Base-by-base conservation (phyloP, 306 rosid species). In the Abrus pulchellus region DNA sequence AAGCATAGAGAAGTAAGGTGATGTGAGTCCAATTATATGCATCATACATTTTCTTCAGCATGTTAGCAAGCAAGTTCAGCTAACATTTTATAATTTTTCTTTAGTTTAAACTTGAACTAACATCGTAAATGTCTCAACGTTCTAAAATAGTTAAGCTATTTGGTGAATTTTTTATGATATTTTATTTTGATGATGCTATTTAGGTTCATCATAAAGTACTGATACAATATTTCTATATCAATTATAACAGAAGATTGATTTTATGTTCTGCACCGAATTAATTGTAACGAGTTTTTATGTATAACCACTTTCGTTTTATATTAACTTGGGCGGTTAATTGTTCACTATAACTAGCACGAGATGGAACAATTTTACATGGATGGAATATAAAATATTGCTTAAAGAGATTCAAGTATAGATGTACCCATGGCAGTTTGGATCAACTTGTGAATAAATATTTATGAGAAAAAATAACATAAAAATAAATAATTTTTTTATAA, bases 161-260 rank as follows among this genome's bases (percentile, higher is more conserved):
- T 49, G 14, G 29, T 44, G n/a, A 38, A 34, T 62, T 27, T 62
- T 27, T 79, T 55, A 72, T 56, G 38, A 34, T 62, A 14, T n/a
- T 3, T 50, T 71, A 32, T 1, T 52, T 30, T 70, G 57, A 13
- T 47, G 14, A 45, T 27, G 20, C 30, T 11, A 33, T 9, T 10
- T 64, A 2, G 11, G 20, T 20, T 20, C 20, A 9, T 63, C 7
- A 44, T 44, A 45, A 28, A 29, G 20, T 20, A 45, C 2, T 68
- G 40, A 67, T 27, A 9, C 9, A 9, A 20, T 64, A 8, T 67
- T 44, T 68, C n/a, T 36, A 64, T 62, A 20, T 67, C 7, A 45
- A 44, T 45, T 45, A 27, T 45, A 43, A 44, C 5, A 9, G 27
- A 45, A 44, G 73, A 29, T 47, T 68, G 28, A 30, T 7, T n/a